Percentiles rank a stretch among this genome's conserved stretches.
phyloP scores from a whole-genome alignment of 495 filamentous ascomycete genomes.

The Rhizodiscina lignyota region DNA sequence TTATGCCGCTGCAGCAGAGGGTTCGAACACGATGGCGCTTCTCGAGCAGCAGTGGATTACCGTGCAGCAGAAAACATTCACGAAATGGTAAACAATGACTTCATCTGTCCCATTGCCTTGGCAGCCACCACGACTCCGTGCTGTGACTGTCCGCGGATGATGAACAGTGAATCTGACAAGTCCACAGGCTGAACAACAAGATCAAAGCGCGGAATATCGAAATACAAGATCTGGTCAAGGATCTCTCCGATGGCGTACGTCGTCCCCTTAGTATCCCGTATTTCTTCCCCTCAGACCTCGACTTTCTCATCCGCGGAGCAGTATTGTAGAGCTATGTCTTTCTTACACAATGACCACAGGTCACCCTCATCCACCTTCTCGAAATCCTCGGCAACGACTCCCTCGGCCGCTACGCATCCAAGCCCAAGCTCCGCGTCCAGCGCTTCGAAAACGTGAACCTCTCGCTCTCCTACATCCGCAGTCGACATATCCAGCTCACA shows the following conservation, averaged over 20 bases:
- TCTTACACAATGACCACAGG: constrained; percentile 31
- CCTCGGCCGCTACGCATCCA: constrained; percentile 87
- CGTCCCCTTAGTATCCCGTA: constrained; percentile 1
- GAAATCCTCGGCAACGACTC: constrained; percentile 89
- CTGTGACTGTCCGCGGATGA: no score
- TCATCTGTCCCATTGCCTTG: constrained; percentile 4
- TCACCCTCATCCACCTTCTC: constrained; percentile 87
- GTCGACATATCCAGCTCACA: constrained; percentile 83
- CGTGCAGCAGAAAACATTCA: constrained; percentile 99
- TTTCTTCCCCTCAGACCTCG: background rate
- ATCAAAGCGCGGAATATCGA: constrained; percentile 54
- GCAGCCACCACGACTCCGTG: constrained; percentile 3
- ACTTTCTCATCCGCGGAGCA: background rate
- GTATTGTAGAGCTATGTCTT: background rate
- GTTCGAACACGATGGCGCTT: no score
- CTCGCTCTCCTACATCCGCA: constrained; percentile 81
- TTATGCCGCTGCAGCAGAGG: no score
- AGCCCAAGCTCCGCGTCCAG: constrained; percentile 90
- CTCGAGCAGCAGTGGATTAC: constrained; percentile 85
- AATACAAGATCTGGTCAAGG: constrained; percentile 69
- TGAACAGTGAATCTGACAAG: no score
- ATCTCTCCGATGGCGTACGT: constrained; percentile 86
- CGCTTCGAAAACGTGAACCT: constrained; percentile 97
- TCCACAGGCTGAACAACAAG: constrained; percentile 81
- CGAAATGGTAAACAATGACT: constrained; percentile 58